Evolutionary conservation across 1,284 basidiomycete species (phyloP).

Genomic region (Ustilago hordei): DNA sequence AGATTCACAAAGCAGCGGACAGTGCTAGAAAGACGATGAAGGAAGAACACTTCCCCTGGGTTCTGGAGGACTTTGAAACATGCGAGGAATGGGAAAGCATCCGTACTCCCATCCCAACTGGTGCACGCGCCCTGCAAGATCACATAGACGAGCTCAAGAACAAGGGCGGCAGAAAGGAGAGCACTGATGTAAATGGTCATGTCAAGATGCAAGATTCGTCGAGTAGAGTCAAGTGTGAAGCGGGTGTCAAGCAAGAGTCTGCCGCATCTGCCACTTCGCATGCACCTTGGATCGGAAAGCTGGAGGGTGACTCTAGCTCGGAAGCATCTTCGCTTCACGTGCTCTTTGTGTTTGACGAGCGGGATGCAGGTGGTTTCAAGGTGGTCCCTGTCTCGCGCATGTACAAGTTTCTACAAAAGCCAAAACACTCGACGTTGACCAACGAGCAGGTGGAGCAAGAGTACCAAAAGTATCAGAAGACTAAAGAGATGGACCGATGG

Average conservation of each 20-base stretch:
- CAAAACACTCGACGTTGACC: constrained; percentile 55
- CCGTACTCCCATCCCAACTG: constrained; percentile 55
- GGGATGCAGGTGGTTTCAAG: constrained; percentile 66
- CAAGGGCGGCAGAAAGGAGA: constrained; percentile 9
- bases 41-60: constrained; percentile 67
- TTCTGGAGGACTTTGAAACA: constrained; percentile 68
- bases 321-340: constrained; percentile 64
- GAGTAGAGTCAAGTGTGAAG: constrained; percentile 30
- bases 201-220: constrained; percentile 27
- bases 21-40: constrained; percentile 64
- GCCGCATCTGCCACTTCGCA: constrained; percentile 42
- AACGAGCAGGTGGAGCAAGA: constrained; percentile 62
- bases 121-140: constrained; percentile 53
- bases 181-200: constrained; percentile 32
- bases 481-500: constrained; percentile 55
- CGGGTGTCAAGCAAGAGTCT: constrained; percentile 36
- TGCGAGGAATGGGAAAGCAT: constrained; percentile 65
- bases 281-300: constrained; percentile 68
- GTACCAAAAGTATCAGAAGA: constrained; percentile 56
- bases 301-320: constrained; percentile 65
- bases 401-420: constrained; percentile 68
- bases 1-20: constrained; percentile 66
- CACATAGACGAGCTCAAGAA: constrained; percentile 49
- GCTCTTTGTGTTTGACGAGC: constrained; percentile 67
- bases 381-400: constrained; percentile 64